These are phyloP conservation scores for Gnomoniopsis sp. DNA, from an alignment of 2,329 filamentous ascomycete genomes.

Conservation along the genomic window DNA sequence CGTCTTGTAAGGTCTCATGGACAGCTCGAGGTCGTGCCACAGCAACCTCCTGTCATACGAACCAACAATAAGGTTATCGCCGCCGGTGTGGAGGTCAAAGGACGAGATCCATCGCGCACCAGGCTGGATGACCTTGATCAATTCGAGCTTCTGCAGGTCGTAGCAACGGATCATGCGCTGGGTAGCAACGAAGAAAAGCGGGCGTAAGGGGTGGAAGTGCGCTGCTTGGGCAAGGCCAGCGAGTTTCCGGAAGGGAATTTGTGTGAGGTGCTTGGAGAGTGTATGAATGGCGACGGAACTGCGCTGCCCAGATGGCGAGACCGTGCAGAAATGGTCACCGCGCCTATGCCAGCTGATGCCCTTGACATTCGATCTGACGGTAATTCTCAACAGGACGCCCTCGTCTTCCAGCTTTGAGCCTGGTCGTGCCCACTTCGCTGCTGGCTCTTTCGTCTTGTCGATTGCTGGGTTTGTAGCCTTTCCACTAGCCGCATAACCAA, in stretches of 20 bases:
- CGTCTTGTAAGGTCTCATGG: conserved; percentile 88
- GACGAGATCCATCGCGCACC: conserved; percentile 93
- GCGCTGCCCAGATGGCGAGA: conserved; percentile 74
- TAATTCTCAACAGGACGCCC: conserved; percentile 76
- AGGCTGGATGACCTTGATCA: conserved; percentile 89
- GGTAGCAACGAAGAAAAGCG: conserved; percentile 93
- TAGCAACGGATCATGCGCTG: conserved; percentile 91
- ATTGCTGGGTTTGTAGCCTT: conserved; percentile 48
- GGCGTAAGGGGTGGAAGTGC: conserved; percentile 90
- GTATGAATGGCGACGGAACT: conserved; percentile 92
- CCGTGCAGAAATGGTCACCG: conserved; percentile 91
- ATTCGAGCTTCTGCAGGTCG: conserved; percentile 85
- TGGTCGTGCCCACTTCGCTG: conserved; percentile 81
- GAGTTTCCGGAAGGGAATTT: conserved; percentile 81
- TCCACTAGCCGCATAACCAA: conserved; percentile 74
- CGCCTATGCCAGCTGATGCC: conserved; percentile 89
- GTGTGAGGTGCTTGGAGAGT: conserved; percentile 88
- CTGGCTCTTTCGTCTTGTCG: conserved; percentile 66
- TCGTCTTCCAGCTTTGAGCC: conserved; percentile 68
- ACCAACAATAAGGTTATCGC: conserved; percentile 90
- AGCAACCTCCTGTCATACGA: conserved; percentile 91
- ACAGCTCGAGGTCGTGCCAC: conserved; percentile 96
- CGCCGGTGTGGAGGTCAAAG: conserved; percentile 88
- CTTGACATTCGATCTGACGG: conserved; percentile 78
- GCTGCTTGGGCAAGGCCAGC: conserved; percentile 80